phyloP scores from a whole-genome alignment of 805 yeast genomes.

The Kazachstania africana region DNA sequence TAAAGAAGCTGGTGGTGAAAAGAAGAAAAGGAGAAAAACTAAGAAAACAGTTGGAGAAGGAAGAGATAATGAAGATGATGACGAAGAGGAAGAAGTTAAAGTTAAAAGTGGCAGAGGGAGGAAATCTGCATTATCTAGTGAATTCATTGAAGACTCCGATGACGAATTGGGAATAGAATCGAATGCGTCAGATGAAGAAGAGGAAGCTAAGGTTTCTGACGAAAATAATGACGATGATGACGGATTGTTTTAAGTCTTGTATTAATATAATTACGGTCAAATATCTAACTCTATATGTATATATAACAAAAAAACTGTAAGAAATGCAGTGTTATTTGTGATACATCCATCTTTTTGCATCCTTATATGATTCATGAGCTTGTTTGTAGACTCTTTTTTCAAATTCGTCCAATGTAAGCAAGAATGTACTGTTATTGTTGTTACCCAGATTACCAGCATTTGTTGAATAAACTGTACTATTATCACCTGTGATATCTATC shows the following conservation, averaged over 20 bases:
- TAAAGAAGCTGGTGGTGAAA: constrained; percentile 12
- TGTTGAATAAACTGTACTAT: too few relatives aligned
- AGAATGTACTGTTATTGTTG: constrained; percentile 27
- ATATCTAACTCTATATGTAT: too few relatives aligned
- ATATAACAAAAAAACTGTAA: background rate
- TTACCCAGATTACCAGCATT: background rate
- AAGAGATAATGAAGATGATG: constrained; percentile 22
- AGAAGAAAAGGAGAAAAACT: constrained; percentile 27
- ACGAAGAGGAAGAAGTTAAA: constrained; percentile 11
- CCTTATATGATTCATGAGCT: constrained; percentile 40
- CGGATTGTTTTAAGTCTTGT: constrained; percentile 5
- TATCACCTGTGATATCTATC: too few relatives aligned
- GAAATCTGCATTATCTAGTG: constrained; percentile 25
- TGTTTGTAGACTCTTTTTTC: constrained; percentile 50
- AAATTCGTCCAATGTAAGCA: constrained; percentile 62
- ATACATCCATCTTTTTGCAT: constrained; percentile 32
- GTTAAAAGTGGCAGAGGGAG: constrained; percentile 14
- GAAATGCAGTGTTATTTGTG: background rate
- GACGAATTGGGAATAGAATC: too few relatives aligned
- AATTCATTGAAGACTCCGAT: constrained; percentile 34
- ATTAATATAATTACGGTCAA: constrained; percentile 5
- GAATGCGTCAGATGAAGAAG: too few relatives aligned
- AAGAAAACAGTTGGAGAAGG: constrained; percentile 38
- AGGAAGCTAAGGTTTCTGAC: constrained; percentile 8
- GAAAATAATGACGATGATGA: constrained; percentile 7